These are phyloP conservation scores for Picea sitchensis DNA, from an alignment of 75 land plant species.

Conservation along the genomic window DNA sequence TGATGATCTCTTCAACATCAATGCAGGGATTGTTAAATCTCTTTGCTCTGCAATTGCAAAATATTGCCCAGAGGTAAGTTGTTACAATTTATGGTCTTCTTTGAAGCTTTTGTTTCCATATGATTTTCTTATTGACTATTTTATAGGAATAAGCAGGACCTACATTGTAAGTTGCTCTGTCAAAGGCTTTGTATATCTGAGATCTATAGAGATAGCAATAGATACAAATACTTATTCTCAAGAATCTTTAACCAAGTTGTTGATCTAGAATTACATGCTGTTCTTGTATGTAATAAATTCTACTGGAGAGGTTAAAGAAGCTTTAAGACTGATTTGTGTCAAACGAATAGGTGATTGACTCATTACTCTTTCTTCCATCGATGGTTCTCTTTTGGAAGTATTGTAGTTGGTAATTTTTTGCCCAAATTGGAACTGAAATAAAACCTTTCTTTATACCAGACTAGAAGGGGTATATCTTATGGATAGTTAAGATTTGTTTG, in stretches of 20 bases:
- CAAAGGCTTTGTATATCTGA: not conserved
- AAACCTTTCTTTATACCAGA: no score
- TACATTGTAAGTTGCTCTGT: not conserved
- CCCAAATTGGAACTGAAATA: no score
- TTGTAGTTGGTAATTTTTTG: no score
- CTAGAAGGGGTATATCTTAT: no score
- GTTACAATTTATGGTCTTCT: not conserved
- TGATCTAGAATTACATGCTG: not conserved
- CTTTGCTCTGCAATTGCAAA: constrained; percentile 84
- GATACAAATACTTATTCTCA: not conserved
- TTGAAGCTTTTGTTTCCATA: not conserved
- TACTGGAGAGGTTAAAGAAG: no score
- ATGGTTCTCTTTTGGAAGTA: no score
- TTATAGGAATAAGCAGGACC: not conserved
- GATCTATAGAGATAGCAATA: not conserved
- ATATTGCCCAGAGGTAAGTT: constrained; percentile 82
- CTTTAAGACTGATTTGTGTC: no score
- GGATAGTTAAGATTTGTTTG: no score
- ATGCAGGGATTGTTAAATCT: constrained; percentile 89
- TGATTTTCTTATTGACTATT: not conserved
- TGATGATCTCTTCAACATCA: constrained; percentile 97
- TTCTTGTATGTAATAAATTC: no score
- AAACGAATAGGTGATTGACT: no score
- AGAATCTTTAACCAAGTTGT: not conserved
- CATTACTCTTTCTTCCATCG: no score